Conservation (phyloP, 257 asterid species). For the Cruciata laevipes region DNA sequence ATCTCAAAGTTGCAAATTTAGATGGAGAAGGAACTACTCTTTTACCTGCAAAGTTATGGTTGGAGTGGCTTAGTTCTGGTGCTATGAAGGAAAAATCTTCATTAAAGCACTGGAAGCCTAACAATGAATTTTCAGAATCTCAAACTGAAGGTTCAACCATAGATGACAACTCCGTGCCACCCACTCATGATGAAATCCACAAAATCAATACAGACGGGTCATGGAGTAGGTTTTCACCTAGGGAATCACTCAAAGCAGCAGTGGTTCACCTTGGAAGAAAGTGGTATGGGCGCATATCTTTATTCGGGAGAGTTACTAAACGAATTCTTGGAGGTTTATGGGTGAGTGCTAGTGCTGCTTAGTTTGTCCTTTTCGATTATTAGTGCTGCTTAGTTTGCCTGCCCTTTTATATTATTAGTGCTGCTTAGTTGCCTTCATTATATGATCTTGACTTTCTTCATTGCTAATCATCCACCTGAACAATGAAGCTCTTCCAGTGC, state of each 20-base stretch:
- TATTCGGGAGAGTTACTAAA: constrained; percentile 59
- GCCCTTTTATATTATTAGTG: background rate
- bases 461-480: background rate
- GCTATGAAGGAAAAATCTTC: constrained; percentile 35
- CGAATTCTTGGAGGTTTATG: constrained; percentile 82
- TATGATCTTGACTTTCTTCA: background rate
- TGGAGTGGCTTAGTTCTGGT: constrained; percentile 63
- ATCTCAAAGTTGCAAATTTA: constrained; percentile 24
- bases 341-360: constrained; percentile 41
- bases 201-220: constrained; percentile 51
- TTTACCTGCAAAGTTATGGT: constrained; percentile 42
- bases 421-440: background rate
- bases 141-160: constrained; percentile 38
- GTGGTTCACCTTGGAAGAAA: constrained; percentile 56
- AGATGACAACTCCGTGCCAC: constrained; percentile 33
- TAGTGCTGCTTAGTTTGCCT: background rate
- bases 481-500: background rate
- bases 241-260: constrained; percentile 81
- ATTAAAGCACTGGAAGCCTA: constrained; percentile 39
- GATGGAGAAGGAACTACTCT: constrained; percentile 42
- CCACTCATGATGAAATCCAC: constrained; percentile 35
- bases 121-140: constrained; percentile 44
- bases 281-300: constrained; percentile 86
- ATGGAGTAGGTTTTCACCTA: constrained; percentile 59
- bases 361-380: background rate